A percentile compares a stretch with the other conserved stretches of the same genome.
phyloP scores from a whole-genome alignment of 2,329 filamentous ascomycete species.

The Sarocladium oryzae region DNA sequence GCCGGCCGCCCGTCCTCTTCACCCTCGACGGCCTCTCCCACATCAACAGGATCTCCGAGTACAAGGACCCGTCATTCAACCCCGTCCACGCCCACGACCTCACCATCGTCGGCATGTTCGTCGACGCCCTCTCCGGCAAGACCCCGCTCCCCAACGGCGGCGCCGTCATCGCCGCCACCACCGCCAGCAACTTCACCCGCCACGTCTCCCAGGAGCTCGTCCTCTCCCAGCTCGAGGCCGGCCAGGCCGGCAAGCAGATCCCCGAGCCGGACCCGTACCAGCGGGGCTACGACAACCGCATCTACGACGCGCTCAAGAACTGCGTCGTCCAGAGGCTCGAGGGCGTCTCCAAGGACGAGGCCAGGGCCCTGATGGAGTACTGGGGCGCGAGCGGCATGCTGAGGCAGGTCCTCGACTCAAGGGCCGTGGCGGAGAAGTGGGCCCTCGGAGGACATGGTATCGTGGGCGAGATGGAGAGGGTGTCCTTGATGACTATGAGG shows the following conservation, averaged over 20 bases:
- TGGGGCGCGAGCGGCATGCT: conserved; percentile 83
- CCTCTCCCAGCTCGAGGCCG: conserved; percentile 49
- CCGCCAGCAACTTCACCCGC: conserved; percentile 60
- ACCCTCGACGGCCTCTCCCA: conserved; percentile 73
- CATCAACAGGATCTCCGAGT: conserved; percentile 72
- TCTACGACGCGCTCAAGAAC: conserved; percentile 45
- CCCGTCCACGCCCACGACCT: conserved; percentile 84
- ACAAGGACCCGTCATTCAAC: conserved; percentile 64
- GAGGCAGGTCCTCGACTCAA: conserved; percentile 62
- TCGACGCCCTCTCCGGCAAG: conserved; percentile 61
- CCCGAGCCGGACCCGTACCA: conserved; percentile 46
- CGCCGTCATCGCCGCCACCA: conserved; percentile 68
- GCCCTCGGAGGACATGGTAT: conserved; percentile 73
- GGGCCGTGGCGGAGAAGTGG: conserved; percentile 75
- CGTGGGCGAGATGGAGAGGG: conserved; percentile 78
- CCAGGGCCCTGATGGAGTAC: conserved; percentile 80
- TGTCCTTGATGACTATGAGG: conserved; percentile 43
- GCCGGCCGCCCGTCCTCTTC: conserved; percentile 59
- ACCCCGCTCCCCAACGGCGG: conserved; percentile 63
- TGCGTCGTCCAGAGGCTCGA: conserved; percentile 51
- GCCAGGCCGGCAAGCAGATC: conserved; percentile 27
- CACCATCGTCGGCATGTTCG: conserved; percentile 66
- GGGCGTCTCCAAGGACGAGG: conserved; percentile 68
- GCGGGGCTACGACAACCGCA: conserved; percentile 50
- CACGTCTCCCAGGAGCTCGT: conserved; percentile 63